Evolutionary conservation across 2,329 filamentous ascomycete species (phyloP), one percentile per base, ranked within the genome.

Genomic region (Parascedosporium putredinis): DNA sequence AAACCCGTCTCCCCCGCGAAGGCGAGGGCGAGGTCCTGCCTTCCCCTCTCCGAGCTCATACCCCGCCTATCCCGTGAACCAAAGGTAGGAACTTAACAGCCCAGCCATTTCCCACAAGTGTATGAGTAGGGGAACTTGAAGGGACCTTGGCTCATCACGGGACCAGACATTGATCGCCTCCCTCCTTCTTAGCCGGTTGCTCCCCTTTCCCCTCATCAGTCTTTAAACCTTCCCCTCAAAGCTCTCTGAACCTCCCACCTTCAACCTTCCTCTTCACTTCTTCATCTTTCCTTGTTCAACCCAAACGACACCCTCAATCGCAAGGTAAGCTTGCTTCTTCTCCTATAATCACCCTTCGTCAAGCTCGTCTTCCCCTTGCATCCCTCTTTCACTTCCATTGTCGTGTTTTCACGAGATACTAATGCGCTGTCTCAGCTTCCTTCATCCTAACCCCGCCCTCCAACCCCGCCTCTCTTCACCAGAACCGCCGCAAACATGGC

Each of bases 401-500:
- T 31, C 27, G 27, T 31, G 27, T 12, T 7, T 7, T 31, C 12
- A 31, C 6, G 27, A 7, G 27, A n/a, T 31, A 7, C 27, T 31
- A 31, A 31, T 12, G 12, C 38, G 38, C 23, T 42, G 8, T 6
- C 9, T 20, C 16, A 42, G 46, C 16, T 42, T 22, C 12, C 46
- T 42, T 10, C 34, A 16, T 12, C 8, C 20, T 12, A 33, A 44
- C 24, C 47, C 47, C 40, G 23, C 40, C 25, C 36, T 23, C 27
- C 36, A 31, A 44, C 29, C 36, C 47, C 25, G 38, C 44, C 44
- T 46, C 18, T 43, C 12, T 12, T 16, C 44, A 46, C 18, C 45
- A 18, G 22, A 45, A 45, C 43, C 23, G 31, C 40, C 33, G 49
- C 49, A 29, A 40, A 31, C 42, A 46, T 47, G 42, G 45, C 49